Evolutionary conservation across 2,329 filamentous ascomycete genomes (phyloP).

Genomic region (Stagonosporopsis rhizophila): DNA sequence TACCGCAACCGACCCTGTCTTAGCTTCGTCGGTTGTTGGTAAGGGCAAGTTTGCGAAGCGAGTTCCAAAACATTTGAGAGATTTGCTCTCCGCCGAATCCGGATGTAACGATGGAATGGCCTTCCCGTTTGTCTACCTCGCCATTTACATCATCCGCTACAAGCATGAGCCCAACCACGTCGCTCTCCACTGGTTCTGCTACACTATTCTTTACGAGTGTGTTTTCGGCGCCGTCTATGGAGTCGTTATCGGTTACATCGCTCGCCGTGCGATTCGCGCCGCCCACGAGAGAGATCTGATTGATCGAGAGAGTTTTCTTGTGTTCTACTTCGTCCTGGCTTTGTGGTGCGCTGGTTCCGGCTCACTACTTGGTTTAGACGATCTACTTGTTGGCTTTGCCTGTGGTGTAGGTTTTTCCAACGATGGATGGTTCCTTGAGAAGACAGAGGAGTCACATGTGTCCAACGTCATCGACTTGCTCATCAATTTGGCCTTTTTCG

Average conservation of each 20-base stretch:
- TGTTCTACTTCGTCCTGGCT: slow-evolving; percentile 97
- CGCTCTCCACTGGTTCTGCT: slow-evolving; percentile 84
- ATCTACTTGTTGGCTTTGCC: slow-evolving; percentile 91
- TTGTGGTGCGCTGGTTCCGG: slow-evolving; percentile 95
- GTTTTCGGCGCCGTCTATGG: slow-evolving; percentile 90
- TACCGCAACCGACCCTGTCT: slow-evolving; percentile 93
- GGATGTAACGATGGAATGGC: slow-evolving; percentile 99
- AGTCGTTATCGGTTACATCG: slow-evolving; percentile 85
- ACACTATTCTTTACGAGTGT: slow-evolving; percentile 93
- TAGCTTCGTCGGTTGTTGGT: slow-evolving; percentile 96
- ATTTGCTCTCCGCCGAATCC: slow-evolving; percentile 93
- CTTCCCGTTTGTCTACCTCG: slow-evolving; percentile 95
- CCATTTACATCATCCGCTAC: slow-evolving; percentile 87
- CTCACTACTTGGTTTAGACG: slow-evolving; percentile 88
- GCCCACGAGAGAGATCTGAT: slow-evolving; percentile 87
- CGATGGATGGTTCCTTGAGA: slow-evolving; percentile 97
- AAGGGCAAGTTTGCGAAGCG: slow-evolving; percentile 99
- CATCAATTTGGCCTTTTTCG: slow-evolving; percentile 97
- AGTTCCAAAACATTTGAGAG: slow-evolving; percentile 95
- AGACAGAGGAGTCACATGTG: slow-evolving; percentile 97
- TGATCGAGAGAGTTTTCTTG: slow-evolving; percentile 94
- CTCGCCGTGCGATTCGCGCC: slow-evolving; percentile 86
- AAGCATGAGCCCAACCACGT: slow-evolving; percentile 72
- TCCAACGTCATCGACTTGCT: slow-evolving; percentile 99
- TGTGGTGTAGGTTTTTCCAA: slow-evolving; percentile 99